Conservation (phyloP, 2,329 filamentous ascomycete genomes). For the Trichothecium roseum region DNA sequence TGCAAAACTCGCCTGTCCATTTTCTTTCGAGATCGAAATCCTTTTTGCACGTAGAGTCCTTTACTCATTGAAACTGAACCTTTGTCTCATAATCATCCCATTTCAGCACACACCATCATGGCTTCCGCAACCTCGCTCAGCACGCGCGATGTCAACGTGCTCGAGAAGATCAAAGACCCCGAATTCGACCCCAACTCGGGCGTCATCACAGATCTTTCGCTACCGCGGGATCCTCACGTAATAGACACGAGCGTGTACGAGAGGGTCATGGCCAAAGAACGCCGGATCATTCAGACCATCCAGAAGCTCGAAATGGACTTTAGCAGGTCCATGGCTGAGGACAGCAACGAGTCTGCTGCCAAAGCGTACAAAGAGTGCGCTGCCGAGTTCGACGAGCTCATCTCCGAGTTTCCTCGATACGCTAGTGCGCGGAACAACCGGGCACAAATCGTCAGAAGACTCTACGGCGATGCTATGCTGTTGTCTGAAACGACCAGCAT, state of each 20-base stretch:
- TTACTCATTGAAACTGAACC: too few species aligned
- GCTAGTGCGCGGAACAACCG: slow-evolving; percentile 67
- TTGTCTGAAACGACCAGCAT: slow-evolving; percentile 26
- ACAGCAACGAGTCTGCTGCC: slow-evolving; percentile 24
- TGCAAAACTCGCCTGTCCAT: too few species aligned
- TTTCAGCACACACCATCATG: slow-evolving; percentile 25
- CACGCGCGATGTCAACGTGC: slow-evolving; percentile 48
- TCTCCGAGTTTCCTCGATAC: slow-evolving; percentile 51
- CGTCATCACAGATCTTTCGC: slow-evolving; percentile 41
- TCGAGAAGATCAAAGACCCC: slow-evolving; percentile 58
- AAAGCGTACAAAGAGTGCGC: slow-evolving; percentile 37
- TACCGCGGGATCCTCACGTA: slow-evolving; percentile 48
- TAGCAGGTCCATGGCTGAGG: slow-evolving; percentile 26
- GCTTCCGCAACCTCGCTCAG: slow-evolving; percentile 35
- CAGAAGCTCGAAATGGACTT: slow-evolving; percentile 45
- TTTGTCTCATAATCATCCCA: too few species aligned
- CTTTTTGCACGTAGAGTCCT: too few species aligned
- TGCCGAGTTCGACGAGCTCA: slow-evolving; percentile 40
- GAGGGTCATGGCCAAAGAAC: slow-evolving; percentile 37
- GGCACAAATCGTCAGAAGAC: slow-evolving; percentile 53
- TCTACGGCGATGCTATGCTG: slow-evolving; percentile 52
- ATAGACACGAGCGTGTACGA: slow-evolving; percentile 40
- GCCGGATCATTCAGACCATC: slow-evolving; percentile 41
- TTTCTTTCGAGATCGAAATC: too few species aligned
- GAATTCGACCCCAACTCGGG: slow-evolving; percentile 47